Base-by-base conservation (phyloP, 2,329 filamentous ascomycete genomes). In the Aspergillus ochraceus region DNA sequence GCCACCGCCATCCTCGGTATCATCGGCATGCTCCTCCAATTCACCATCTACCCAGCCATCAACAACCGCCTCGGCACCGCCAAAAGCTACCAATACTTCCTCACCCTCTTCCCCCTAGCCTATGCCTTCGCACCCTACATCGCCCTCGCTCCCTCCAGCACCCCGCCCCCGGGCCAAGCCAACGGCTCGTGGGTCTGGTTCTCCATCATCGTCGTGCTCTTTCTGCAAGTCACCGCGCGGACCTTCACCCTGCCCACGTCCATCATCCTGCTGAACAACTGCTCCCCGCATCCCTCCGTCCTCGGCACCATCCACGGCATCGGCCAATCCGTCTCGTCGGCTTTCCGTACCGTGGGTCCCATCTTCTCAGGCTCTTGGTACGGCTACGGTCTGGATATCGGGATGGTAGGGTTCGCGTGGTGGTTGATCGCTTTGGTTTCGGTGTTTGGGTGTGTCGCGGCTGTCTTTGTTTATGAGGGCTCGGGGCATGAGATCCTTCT, bases 71-170 rank as follows among this genome's bases (percentile, higher is more conserved):
- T 91, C 12, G 90, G 90, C 36, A 88, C 89, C 9, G 79, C 91
- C 63, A 81, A 82, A 47, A 88, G 87, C 60, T 92, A 88, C 80
- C 85, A 88, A 6, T 80, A 84, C 55, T 89, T 86, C 52, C 80
- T 92, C 4, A 81, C 86, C 58, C 81, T 88, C 45, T 93, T 94
- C 72, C 90, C 90, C 0, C 46, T 91, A 26, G 84, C 87, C 0
- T 94, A 93, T 74, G 81, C 86, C n/a, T 72, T 90, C 19, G 83
- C 89, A 1, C 91, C 90, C 0, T 92, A 88, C 69, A 82, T 94
- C 24, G 83, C 89, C 1, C 77, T 92, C 12, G 82, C 91, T 1
- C 89, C 88, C 1, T 87, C 84, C 11, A 71, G 78, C 1, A 77
- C 81, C 2, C 73, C 77, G 9, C 73, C 74, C 17, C 75, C 75